Percentiles rank a stretch among this genome's conserved stretches.
phyloP scores from a whole-genome alignment of 2,329 filamentous ascomycete genomes.

The Monosporascus ibericus region DNA sequence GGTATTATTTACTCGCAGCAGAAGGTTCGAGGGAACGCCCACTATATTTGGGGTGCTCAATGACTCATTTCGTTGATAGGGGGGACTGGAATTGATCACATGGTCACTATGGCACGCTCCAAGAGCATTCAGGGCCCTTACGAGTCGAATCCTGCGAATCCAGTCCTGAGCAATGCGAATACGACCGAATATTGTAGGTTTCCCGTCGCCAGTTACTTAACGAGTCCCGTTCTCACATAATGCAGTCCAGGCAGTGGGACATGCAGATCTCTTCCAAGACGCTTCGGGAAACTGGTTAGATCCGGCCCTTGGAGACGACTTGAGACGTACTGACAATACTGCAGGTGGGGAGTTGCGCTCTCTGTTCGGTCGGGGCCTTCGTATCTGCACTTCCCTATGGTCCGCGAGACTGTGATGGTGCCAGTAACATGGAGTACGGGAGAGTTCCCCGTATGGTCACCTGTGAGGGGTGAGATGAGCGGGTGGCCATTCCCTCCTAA shows the following conservation, averaged over 20 bases:
- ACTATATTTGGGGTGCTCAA: background rate
- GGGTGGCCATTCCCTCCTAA: constrained; percentile 22
- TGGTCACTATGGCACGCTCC: constrained; percentile 42
- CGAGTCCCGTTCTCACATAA: background rate
- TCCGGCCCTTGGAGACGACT: background rate
- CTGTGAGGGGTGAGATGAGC: constrained; percentile 28
- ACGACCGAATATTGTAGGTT: constrained; percentile 33
- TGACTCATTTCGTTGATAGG: constrained; percentile 14
- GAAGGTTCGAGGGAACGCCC: constrained; percentile 30
- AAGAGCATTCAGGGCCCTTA: constrained; percentile 37
- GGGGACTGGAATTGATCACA: constrained; percentile 43
- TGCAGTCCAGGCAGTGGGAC: constrained; percentile 46
- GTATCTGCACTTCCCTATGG: constrained; percentile 35
- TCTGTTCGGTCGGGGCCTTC: constrained; percentile 33
- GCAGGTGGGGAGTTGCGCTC: constrained; percentile 34
- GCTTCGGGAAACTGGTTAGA: constrained; percentile 28
- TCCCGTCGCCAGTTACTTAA: background rate
- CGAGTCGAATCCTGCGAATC: constrained; percentile 35
- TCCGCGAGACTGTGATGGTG: constrained; percentile 35
- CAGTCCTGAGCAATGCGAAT: constrained; percentile 39
- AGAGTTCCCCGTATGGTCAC: constrained; percentile 30
- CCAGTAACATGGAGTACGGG: constrained; percentile 30
- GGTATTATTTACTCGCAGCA: constrained; percentile 47
- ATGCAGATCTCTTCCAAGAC: constrained; percentile 52
- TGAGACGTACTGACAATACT: background rate